Base-by-base conservation (phyloP, 106 monocot genomes). In the Dendrobium huoshanense region DNA sequence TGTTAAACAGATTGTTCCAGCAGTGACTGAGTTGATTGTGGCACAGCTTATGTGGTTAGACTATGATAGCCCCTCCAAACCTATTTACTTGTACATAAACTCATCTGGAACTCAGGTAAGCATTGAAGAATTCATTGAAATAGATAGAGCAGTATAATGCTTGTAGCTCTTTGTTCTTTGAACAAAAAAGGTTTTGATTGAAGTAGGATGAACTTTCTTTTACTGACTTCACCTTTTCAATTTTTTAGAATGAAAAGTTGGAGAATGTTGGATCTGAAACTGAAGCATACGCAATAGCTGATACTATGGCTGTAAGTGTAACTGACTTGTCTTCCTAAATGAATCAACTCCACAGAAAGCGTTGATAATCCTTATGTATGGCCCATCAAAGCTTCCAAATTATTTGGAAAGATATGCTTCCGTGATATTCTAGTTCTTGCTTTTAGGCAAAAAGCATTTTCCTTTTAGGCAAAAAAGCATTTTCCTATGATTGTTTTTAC, bases 21-120 rank as follows among this genome's bases (percentile, higher is more conserved):
- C 94, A 54, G 97, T 98, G 29, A 87, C 97, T 41, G 94, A 99
- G 83, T 95, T 95, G 73, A 78, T 95, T 80, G 90, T 93, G 83
- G 91, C 92, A 80, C 95, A 99, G 55, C 77, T 99, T 80, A 87
- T 94, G 87, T 98, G 91, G 94, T 80, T 98, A 84, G 92, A 98
- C 82, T 98, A 89, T 85, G 94, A 91, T 64, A 89, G 87, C 56
- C 84, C 89, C 67, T 85, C 94, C 8, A 99, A 99, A 83, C 98
- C 98, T 41, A 90, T 99, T 78, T 99, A 95, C 65, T 64, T 99
- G 29, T 92, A 95, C 77, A 95, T 99, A 67, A 95, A 95, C 75
- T 99, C 95, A 75, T 77, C 98, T 81, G 92, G 95, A 77, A 95
- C 91, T 4, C 92, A 91, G 88, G 98, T 95, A 82, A 76, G 75